Base-by-base conservation (phyloP, 768 basidiomycete species). In the Leccinum rimulosum region DNA sequence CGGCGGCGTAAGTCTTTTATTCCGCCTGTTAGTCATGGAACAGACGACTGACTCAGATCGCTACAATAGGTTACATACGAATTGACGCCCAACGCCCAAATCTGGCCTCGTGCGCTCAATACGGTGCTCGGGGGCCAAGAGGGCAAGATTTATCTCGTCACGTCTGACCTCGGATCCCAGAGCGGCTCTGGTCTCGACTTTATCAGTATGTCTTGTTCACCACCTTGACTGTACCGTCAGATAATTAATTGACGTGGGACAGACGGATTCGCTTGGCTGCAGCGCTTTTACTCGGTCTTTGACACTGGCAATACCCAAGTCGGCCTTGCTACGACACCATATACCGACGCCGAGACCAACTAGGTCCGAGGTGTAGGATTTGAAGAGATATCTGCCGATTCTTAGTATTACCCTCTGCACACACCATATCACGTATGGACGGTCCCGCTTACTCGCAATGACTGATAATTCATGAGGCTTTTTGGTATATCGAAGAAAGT, bases 21-120 rank as follows among this genome's bases (percentile, higher is more conserved):
- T 4, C 28, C 4, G 4, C 6, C 2, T 1, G 4, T 35, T 22
- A 22, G 38, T 25, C 40, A 40, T 40, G n/a, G 51, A 28, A 14
- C 48, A 49, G 25, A 25, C 40, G 52, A 30, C 19, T 19, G 51
- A 58, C 10, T 35, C 25, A 60, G 28, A 45, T 55, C 6, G 17
- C 35, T 38, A 38, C 7, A 50, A 48, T 60, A 84, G 80, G 72
- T 72, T 15, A 79, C 78, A 9, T 86, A 78, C 63, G 82, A 83
- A 69, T 63, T 89, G 56, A 84, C 82, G 2, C 68, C 83, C 17
- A 85, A 87, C 64, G 86, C 84, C 6, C 87, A 90, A 76, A 83
- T 86, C 61, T 89, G 86, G 85, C 87, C 86, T 1, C 82, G 84
- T 50, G 66, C 75, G 4, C 74, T 84, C 60, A 88, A 89, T 74